Percentiles rank a stretch among this genome's conserved stretches.
phyloP scores from a whole-genome alignment of 2,329 filamentous ascomycete species.

The Biscogniauxia sp. region DNA sequence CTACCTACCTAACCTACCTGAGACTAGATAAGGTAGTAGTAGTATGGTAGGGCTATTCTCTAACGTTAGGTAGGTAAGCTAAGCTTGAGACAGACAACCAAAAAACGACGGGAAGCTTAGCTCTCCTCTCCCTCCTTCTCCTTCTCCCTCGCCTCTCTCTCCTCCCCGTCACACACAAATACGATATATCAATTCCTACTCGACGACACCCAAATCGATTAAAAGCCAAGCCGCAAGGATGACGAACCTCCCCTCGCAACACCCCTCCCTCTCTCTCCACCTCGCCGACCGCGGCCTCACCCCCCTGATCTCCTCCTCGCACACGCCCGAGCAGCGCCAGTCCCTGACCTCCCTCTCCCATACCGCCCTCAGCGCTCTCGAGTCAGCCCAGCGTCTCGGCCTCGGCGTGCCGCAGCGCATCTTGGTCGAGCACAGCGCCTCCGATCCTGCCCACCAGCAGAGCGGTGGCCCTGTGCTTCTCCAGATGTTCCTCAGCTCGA shows the following conservation, averaged over 20 bases:
- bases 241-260: slow-evolving; percentile 45
- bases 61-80: too few species aligned
- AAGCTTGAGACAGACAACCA: too few species aligned
- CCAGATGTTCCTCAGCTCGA: slow-evolving; percentile 25
- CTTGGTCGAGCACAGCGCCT: slow-evolving; percentile 53
- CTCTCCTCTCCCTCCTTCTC: too few species aligned
- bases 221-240: slow-evolving; percentile 20
- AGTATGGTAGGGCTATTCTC: too few species aligned
- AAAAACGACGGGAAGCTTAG: too few species aligned
- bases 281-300: slow-evolving; percentile 56
- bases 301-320: slow-evolving; percentile 55
- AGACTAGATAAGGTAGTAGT: too few species aligned
- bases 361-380: slow-evolving; percentile 52
- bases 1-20: too few species aligned
- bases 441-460: slow-evolving; percentile 28
- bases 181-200: too few species aligned
- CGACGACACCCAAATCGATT: too few species aligned
- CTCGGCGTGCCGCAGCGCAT: slow-evolving; percentile 55
- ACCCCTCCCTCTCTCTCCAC: slow-evolving; percentile 53
- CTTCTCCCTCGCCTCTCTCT: background rate
- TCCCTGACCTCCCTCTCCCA: slow-evolving; percentile 53
- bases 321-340: slow-evolving; percentile 41
- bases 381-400: slow-evolving; percentile 50
- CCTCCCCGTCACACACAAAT: background rate
- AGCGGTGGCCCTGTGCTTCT: slow-evolving; percentile 35